These are phyloP conservation scores for Emmonsiellopsis sp. DNA, from an alignment of 2,329 filamentous ascomycete genomes.

Conservation along the genomic window DNA sequence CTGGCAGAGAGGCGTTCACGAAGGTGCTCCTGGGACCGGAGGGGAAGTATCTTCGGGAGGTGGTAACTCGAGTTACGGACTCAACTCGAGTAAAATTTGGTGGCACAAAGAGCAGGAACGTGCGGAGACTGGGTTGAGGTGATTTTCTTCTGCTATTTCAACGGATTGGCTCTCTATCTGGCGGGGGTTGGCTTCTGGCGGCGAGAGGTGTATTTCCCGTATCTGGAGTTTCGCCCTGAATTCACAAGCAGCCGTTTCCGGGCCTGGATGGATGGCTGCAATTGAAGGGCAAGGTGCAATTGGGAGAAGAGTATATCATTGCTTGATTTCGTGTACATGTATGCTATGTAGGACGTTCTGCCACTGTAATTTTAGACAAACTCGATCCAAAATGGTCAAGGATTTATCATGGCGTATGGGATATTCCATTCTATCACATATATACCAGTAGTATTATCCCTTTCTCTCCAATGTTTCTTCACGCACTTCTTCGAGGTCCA, in stretches of 20 bases:
- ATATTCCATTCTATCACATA: no score
- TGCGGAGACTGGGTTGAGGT: constrained; percentile 63
- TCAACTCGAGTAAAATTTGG: constrained; percentile 90
- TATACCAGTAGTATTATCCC: no score
- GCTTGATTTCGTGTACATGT: constrained; percentile 6
- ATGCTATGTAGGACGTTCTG: constrained; percentile 16
- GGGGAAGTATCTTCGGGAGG: constrained; percentile 62
- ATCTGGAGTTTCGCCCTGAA: no score
- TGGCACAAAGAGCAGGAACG: constrained; percentile 76
- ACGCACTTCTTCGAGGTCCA: no score
- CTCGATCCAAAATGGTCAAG: no score
- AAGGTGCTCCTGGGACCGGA: constrained; percentile 86
- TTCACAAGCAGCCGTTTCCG: no score
- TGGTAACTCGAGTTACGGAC: constrained; percentile 75
- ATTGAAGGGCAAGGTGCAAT: neutral
- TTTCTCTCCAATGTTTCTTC: no score
- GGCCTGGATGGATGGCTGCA: neutral
- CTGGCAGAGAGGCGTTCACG: constrained; percentile 75
- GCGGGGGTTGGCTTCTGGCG: no score
- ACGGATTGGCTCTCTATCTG: no score
- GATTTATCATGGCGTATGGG: no score
- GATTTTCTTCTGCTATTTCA: constrained; percentile 4
- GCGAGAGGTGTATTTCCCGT: no score
- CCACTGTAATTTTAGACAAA: no score
- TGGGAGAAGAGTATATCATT: constrained; percentile 2